Conservation (phyloP, 208 protist species). For the Leishmania arabica region DNA sequence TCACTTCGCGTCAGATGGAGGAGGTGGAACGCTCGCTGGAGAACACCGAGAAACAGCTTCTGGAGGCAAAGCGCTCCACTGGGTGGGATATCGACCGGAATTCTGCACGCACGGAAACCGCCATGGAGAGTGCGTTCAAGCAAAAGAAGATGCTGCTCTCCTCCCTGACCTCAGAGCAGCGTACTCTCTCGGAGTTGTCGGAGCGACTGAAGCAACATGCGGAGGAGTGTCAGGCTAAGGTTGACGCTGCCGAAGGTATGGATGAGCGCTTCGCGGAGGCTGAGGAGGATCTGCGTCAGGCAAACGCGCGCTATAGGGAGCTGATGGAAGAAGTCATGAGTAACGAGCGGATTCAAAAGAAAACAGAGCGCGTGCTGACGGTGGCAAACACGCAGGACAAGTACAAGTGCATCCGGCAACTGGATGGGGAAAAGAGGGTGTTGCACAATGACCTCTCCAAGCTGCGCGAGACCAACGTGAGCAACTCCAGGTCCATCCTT, state of each 20-base stretch:
- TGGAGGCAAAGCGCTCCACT: slow-evolving; percentile 61
- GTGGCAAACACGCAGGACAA: slow-evolving; percentile 37
- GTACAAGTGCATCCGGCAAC: slow-evolving; percentile 66
- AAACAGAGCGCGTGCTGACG: slow-evolving; percentile 78
- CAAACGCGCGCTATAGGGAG: slow-evolving; percentile 39
- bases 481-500: slow-evolving; percentile 78
- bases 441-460: slow-evolving; percentile 73
- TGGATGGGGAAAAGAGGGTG: slow-evolving; percentile 80
- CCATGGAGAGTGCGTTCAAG: slow-evolving; percentile 55
- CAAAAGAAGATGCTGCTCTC: slow-evolving; percentile 33
- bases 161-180: slow-evolving; percentile 37
- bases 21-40: slow-evolving; percentile 69
- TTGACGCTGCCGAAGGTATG: slow-evolving; percentile 44
- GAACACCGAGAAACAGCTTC: slow-evolving; percentile 41
- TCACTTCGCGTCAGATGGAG: slow-evolving; percentile 51
- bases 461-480: slow-evolving; percentile 65
- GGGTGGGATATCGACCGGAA: slow-evolving; percentile 46
- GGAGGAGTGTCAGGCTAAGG: slow-evolving; percentile 42
- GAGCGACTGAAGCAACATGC: slow-evolving; percentile 55
- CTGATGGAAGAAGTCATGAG: slow-evolving; percentile 62
- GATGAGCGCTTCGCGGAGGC: slow-evolving; percentile 57
- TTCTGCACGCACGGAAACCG: slow-evolving; percentile 16
- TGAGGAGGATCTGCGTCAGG: slow-evolving; percentile 46
- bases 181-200: slow-evolving; percentile 36
- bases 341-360: slow-evolving; percentile 76